Conservation (phyloP, 148 eudicot genomes). For the Drosera capensis region DNA sequence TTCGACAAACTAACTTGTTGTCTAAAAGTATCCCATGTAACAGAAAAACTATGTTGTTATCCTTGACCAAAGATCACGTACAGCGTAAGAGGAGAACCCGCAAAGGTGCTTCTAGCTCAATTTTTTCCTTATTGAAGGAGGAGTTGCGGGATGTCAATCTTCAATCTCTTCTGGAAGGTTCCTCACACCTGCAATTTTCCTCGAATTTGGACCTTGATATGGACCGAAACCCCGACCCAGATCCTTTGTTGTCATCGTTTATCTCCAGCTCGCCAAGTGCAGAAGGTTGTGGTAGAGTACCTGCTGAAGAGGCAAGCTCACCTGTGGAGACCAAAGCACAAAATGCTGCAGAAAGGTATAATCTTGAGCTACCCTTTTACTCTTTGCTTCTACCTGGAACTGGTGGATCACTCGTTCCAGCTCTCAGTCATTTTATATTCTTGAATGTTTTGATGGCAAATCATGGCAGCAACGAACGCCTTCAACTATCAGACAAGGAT, state of each 20-base stretch:
- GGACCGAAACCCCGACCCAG: slow-evolving; percentile 70
- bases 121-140: slow-evolving; percentile 44
- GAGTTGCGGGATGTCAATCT: slow-evolving; percentile 62
- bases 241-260: slow-evolving; percentile 72
- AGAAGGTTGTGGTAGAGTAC: slow-evolving; percentile 27
- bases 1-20: too few species aligned
- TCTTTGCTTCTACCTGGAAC: too few species aligned
- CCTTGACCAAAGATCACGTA: slow-evolving; percentile 65
- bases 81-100: slow-evolving; percentile 77
- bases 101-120: slow-evolving; percentile 39
- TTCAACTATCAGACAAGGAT: slow-evolving; percentile 51
- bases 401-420: too few species aligned
- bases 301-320: slow-evolving; percentile 23
- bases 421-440: too few species aligned
- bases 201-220: too few species aligned
- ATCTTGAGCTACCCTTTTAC: not conserved
- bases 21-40: too few species aligned
- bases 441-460: not conserved
- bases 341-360: slow-evolving; percentile 37
- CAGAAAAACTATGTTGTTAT: slow-evolving; percentile 4
- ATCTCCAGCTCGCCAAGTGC: slow-evolving; percentile 37
- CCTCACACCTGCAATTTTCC: slow-evolving; percentile 30
- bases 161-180: slow-evolving; percentile 57
- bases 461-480: slow-evolving; percentile 16
- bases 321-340: slow-evolving; percentile 16